Evolutionary conservation across 2,329 filamentous ascomycete species (phyloP), one percentile per base, ranked within the genome.

Genomic region (Zalaria sp.): DNA sequence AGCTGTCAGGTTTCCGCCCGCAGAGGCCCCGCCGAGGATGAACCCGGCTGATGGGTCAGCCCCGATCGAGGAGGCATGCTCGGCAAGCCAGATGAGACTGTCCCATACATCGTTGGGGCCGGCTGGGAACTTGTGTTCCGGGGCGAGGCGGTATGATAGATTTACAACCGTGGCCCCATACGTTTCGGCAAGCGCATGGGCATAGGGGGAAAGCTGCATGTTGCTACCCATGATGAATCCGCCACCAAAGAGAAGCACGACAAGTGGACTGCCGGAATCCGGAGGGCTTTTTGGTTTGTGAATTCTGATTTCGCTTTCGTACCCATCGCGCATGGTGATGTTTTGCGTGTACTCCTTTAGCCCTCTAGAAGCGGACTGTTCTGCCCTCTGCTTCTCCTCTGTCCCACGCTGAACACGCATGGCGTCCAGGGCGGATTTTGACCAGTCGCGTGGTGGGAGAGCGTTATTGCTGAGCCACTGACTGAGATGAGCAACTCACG

Each of bases 1-100:
- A 1, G 63, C 58, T 4, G 57, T 45, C 25, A 67, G 55, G 38
- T 63, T 64, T 7, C 57, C 65, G 10, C 66, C 67, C 4, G 71
- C 67, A 7, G 65, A 69, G 1, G 61, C 60, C 1, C 71, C 70
- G 10, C 67, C 68, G 8, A 71, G 43, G n/a, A 73, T 45, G 46
- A 73, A 72, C 0, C 68, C 69, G 8, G 57, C 56, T 4, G 55
- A 52, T 0, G 64, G 60, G 43, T 70, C 60, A 6, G 63, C 63
- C 5, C 57, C 60, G 3, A 69, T 48, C 2, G 54, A 41, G 18
- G 51, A 31, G 11, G 66, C 63, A 43, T 71, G 64, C 9, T 55
- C 46, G 8, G 59, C 59, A 8, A 64, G 56, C 66, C 66, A 71
- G 52, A 63, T 53, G 37, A 70, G 44, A 4, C 59, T 61, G 50